Evolutionary conservation across 345 rosid species (phyloP), one percentile per base, ranked within the genome.

Genomic region (Eucalyptus decipiens): DNA sequence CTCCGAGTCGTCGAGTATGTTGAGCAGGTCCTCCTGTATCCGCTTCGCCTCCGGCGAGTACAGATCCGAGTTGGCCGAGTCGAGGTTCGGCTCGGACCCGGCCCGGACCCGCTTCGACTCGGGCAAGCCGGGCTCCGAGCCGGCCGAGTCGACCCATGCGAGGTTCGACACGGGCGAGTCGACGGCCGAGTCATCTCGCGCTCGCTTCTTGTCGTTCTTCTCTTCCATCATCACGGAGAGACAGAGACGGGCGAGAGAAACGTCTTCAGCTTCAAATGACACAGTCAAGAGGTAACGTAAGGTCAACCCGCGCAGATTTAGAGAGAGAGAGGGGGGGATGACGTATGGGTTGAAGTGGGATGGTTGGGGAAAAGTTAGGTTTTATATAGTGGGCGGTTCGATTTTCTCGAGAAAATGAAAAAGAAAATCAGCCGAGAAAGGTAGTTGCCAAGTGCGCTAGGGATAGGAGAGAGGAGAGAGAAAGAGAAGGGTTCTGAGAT

Each of bases 21-120:
- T 87, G 30, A 96, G 91, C 52, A 96, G 91, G 88, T 96, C 97
- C 24, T 95, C 96, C 76, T 92, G 94, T 58, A 95, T 90, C 83
- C 92, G 92, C 91, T 95, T 96, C 80, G 89, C 97, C 48, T 91
- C 94, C 3, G 94, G 95, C 86, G 95, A 91, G 91, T 42, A 88
- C 7, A 90, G 88, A 17, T 42, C 92, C n/a, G 90, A 88, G 72
- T 90, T 89, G n/a, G 56, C 87, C 43, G 87, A 23, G 15, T 52
- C 87, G 65, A 40, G 28, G 13, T 18, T 11, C 83, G 47, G 15
- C 45, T 72, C 85, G 34, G 87, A 86, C 65, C 89, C 93, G n/a
- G 87, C 72, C 8, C 94, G 91, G 86, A 28, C 17, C 43, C 91
- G 91, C 54, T 94, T 92, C 12, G 88, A 58, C 62, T 90, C 90